These are phyloP conservation scores for Wickerhamiella occidentalis DNA, from an alignment of 805 yeast species.

Conservation along the genomic window DNA sequence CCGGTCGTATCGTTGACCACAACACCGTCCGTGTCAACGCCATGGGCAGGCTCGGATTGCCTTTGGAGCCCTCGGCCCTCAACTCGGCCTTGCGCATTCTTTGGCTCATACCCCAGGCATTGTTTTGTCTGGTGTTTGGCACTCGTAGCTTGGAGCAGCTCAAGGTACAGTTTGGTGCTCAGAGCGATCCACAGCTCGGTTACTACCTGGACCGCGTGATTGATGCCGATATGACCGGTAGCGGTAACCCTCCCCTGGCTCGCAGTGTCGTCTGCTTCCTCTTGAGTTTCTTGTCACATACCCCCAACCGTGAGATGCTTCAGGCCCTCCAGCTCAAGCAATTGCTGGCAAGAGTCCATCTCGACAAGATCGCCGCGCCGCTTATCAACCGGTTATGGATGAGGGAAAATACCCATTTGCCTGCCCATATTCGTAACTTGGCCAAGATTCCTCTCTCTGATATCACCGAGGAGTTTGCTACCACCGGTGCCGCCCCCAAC, in stretches of 20 bases:
- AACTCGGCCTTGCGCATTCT: not conserved
- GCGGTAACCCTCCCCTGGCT: not conserved
- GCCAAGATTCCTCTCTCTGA: slow-evolving; percentile 2
- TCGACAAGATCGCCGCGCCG: not conserved
- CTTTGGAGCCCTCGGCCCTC: not conserved
- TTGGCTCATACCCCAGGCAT: not conserved
- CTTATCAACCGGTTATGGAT: not conserved
- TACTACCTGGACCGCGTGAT: slow-evolving; percentile 5
- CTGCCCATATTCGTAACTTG: not conserved
- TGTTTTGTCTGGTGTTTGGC: slow-evolving; percentile 2
- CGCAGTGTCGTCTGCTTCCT: not conserved
- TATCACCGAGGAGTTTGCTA: not conserved
- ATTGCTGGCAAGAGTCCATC: not conserved
- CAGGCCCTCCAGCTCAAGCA: slow-evolving; percentile 12
- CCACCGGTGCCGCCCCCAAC: not conserved
- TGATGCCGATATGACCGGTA: slow-evolving; percentile 2
- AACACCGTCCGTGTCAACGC: not conserved
- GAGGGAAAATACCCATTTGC: not conserved
- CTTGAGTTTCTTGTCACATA: not conserved
- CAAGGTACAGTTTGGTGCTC: slow-evolving; percentile 1
- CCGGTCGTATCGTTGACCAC: not conserved
- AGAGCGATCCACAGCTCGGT: slow-evolving; percentile 2
- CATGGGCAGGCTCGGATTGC: slow-evolving; percentile 1
- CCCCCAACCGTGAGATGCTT: slow-evolving; percentile 9
- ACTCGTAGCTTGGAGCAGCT: not conserved